Conservation (phyloP, 805 yeast genomes). For the Tetrapisispora arboricola region DNA sequence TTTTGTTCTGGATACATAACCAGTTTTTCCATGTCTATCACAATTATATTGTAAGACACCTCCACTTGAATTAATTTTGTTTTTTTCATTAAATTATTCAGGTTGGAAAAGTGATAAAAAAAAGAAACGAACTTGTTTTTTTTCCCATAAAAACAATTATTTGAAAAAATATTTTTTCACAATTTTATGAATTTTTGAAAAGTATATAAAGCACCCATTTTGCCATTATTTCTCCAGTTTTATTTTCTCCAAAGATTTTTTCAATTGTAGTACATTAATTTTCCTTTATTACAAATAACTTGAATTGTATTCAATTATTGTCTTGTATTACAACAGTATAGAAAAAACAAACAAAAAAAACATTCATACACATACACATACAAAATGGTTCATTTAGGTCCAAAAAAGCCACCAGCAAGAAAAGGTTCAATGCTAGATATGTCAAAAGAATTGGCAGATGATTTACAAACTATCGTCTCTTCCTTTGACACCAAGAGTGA, state of each 20-base stretch:
- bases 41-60: neutral
- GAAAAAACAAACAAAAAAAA: neutral
- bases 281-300: neutral
- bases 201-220: neutral
- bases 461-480: conserved; percentile 47
- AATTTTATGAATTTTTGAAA: neutral
- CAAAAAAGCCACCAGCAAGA: conserved; percentile 72
- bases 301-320: neutral
- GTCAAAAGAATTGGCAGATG: conserved; percentile 45
- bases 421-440: conserved; percentile 60
- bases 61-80: conserved; percentile 1
- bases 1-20: neutral
- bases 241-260: neutral
- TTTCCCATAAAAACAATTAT: too few species aligned
- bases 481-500: conserved; percentile 53
- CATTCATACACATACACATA: neutral
- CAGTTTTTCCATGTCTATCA: neutral
- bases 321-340: neutral
- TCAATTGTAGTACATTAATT: neutral
- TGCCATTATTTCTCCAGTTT: neutral
- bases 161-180: neutral
- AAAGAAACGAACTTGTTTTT: too few species aligned
- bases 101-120: neutral
- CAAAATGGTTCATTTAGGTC: conserved; percentile 78
- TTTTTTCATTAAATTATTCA: neutral